phyloP scores from a whole-genome alignment of 1,284 basidiomycete genomes.

The Apiotrichum porosum region DNA sequence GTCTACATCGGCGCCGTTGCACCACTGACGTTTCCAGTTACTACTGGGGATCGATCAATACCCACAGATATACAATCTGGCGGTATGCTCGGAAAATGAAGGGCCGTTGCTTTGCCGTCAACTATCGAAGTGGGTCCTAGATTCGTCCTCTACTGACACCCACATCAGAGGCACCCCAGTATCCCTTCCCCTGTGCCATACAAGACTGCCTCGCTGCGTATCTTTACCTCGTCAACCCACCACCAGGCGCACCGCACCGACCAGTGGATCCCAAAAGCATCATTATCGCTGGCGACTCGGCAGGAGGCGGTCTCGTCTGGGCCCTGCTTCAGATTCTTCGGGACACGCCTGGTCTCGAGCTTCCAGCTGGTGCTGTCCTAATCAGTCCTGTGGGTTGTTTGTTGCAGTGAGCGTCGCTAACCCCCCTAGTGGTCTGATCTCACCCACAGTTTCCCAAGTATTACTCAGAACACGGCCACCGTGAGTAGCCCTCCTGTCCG shows the following conservation, averaged over 20 bases:
- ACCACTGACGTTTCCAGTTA: conserved; percentile 35
- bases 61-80: conserved; percentile 69
- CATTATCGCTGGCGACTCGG: conserved; percentile 81
- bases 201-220: conserved; percentile 82
- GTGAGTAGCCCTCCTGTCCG: conserved; percentile 48
- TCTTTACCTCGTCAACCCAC: conserved; percentile 68
- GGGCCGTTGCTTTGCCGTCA: conserved; percentile 81
- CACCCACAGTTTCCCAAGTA: conserved; percentile 88
- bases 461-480: conserved; percentile 72
- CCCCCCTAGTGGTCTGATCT: conserved; percentile 60
- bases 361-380: conserved; percentile 77
- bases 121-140: conserved; percentile 63
- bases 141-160: no score
- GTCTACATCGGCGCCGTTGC: neutral
- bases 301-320: conserved; percentile 82
- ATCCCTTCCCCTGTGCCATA: conserved; percentile 91
- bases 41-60: conserved; percentile 55
- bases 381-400: conserved; percentile 62
- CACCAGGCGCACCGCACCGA: conserved; percentile 63
- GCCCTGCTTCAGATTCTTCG: conserved; percentile 87
- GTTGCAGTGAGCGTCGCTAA: neutral
- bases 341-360: conserved; percentile 67
- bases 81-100: conserved; percentile 83
- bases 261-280: conserved; percentile 78
- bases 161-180: conserved; percentile 78